Evolutionary conservation across 441 rosid genomes (phyloP).

Genomic region (Gossypium davidsonii): DNA sequence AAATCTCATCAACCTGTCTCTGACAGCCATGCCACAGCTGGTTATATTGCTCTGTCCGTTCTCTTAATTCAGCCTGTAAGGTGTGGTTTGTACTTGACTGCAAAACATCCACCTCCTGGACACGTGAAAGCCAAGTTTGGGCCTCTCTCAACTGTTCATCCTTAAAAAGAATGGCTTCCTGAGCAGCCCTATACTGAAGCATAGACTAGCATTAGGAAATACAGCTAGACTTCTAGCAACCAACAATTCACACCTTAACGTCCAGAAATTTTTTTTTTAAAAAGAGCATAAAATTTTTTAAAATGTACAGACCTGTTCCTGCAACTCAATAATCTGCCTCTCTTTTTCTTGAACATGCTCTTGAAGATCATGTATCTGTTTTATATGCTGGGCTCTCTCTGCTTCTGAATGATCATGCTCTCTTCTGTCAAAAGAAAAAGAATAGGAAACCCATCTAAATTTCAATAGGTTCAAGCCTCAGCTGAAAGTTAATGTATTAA

Average conservation of each 20-base stretch:
- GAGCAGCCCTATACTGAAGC: slow-evolving; percentile 87
- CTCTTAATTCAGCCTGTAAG: slow-evolving; percentile 75
- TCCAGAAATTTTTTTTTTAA: neutral
- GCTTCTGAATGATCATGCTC: slow-evolving; percentile 98
- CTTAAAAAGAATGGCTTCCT: slow-evolving; percentile 69
- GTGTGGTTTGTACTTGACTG: slow-evolving; percentile 69
- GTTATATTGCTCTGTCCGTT: slow-evolving; percentile 79
- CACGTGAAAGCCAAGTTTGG: slow-evolving; percentile 75
- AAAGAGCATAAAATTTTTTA: neutral
- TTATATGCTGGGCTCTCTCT: slow-evolving; percentile 78
- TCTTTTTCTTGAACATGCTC: slow-evolving; percentile 91
- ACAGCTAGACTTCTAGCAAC: neutral
- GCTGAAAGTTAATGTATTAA: neutral
- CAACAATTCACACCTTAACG: neutral
- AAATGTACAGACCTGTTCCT: slow-evolving; percentile 60
- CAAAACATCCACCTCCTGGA: slow-evolving; percentile 82
- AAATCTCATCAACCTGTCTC: slow-evolving; percentile 65
- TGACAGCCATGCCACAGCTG: slow-evolving; percentile 94
- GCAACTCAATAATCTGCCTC: slow-evolving; percentile 72
- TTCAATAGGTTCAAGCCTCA: neutral
- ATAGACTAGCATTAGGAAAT: slow-evolving; percentile 23
- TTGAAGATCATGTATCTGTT: slow-evolving; percentile 75
- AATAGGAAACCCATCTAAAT: slow-evolving; percentile 11
- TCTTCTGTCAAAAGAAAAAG: slow-evolving; percentile 48
- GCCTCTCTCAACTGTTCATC: slow-evolving; percentile 84